Conservation (phyloP, 176 grass and related monocot species). For the Tuctoria greenei region DNA sequence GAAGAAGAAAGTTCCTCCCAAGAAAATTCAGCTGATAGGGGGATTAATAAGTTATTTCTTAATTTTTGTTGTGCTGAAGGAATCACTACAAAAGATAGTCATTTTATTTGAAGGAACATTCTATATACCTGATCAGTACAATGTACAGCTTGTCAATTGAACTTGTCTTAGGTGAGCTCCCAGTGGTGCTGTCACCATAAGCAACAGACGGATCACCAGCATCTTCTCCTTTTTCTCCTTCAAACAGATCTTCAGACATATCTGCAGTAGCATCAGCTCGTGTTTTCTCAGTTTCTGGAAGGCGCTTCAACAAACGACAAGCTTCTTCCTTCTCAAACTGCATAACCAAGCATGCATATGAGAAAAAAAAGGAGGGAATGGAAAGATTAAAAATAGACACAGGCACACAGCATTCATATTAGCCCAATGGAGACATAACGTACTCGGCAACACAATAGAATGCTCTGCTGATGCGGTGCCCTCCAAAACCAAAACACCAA, state of each 20-base stretch:
- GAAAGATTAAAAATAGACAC: conserved; percentile 7
- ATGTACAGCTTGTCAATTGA: conserved; percentile 71
- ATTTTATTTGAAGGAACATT: neutral
- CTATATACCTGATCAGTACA: conserved; percentile 58
- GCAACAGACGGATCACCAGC: conserved; percentile 54
- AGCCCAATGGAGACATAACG: neutral
- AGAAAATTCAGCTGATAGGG: neutral
- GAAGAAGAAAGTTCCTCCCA: neutral
- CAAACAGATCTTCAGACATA: conserved; percentile 89
- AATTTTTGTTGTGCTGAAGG: neutral
- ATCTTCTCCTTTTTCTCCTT: conserved; percentile 47
- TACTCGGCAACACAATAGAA: neutral
- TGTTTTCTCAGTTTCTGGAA: conserved; percentile 62
- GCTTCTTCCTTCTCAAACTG: conserved; percentile 87
- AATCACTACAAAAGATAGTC: neutral
- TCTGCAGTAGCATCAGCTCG: conserved; percentile 59
- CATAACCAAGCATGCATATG: conserved; percentile 21
- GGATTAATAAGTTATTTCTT: neutral
- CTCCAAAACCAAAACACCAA: conserved; percentile 19
- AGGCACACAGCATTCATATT: neutral
- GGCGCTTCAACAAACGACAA: conserved; percentile 56
- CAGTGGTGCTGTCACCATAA: conserved; percentile 61
- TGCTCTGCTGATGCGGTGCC: neutral
- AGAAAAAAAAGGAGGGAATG: conserved; percentile 11
- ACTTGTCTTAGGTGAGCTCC: conserved; percentile 55